Evolutionary conservation across 2,329 filamentous ascomycete genomes (phyloP).

Genomic region (Ophiostoma montium): DNA sequence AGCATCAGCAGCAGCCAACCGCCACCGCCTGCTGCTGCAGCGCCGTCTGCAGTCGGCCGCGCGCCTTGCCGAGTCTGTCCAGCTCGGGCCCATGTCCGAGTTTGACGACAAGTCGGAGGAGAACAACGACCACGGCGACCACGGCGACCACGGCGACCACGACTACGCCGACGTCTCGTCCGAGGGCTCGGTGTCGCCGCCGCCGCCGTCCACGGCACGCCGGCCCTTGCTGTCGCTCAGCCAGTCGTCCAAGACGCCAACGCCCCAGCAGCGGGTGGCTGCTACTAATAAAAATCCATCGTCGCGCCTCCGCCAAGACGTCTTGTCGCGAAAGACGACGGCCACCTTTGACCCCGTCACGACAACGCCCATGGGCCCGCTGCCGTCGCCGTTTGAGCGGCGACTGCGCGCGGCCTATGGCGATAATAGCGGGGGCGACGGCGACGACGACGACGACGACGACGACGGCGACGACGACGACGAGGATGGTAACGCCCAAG

Average conservation of each 20-base stretch:
- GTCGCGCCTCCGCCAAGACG: not conserved
- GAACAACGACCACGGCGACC: slow-evolving; percentile 6
- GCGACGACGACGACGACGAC: not conserved
- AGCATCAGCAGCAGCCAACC: not conserved
- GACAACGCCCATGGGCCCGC: slow-evolving; percentile 14
- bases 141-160: not conserved
- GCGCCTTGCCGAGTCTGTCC: slow-evolving; percentile 13
- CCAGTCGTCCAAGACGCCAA: not conserved
- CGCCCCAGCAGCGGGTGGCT: not conserved
- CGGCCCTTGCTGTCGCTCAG: not conserved
- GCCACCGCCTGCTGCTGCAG: slow-evolving; percentile 5
- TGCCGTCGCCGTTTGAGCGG: slow-evolving; percentile 14
- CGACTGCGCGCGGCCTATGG: slow-evolving; percentile 14
- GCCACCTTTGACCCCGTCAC: slow-evolving; percentile 6
- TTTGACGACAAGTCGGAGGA: slow-evolving; percentile 16
- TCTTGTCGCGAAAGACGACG: slow-evolving; percentile 1
- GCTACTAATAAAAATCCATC: not conserved
- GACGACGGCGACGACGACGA: not conserved
- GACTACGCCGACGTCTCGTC: slow-evolving; percentile 8
- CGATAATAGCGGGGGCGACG: not conserved
- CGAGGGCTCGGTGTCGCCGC: not conserved
- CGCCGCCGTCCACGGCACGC: slow-evolving; percentile 5
- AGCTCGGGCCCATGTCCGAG: slow-evolving; percentile 15
- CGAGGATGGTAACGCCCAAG: too few species aligned
- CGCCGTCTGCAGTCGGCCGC: slow-evolving; percentile 13